Conservation (phyloP, 2,329 filamentous ascomycete genomes). For the Penicillium polonicum region DNA sequence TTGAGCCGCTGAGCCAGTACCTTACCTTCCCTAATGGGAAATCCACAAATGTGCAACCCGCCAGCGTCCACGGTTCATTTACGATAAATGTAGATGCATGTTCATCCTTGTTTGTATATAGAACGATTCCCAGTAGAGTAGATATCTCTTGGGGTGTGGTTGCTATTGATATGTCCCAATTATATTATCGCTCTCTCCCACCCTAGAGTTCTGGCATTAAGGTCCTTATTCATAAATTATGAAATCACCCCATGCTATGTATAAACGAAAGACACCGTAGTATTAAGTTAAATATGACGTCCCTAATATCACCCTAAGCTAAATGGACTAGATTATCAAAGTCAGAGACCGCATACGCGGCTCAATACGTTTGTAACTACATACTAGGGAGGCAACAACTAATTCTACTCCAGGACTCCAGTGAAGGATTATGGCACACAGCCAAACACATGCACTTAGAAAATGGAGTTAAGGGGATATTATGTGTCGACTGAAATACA, state of each 20-base stretch:
- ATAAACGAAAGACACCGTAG: no score
- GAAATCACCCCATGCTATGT: no score
- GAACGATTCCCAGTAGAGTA: neutral
- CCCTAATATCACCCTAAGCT: no score
- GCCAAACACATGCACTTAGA: neutral
- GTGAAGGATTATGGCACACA: neutral
- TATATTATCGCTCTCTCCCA: neutral
- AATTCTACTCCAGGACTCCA: neutral
- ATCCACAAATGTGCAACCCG: neutral
- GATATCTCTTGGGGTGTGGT: neutral
- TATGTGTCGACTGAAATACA: neutral
- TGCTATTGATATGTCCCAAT: neutral
- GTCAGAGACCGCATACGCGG: no score
- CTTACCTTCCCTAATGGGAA: neutral
- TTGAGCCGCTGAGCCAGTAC: neutral
- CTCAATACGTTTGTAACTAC: neutral
- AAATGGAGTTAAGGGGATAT: neutral
- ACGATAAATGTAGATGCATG: neutral
- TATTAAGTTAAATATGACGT: no score
- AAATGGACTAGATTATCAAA: no score
- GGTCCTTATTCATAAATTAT: no score
- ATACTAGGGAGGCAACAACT: neutral
- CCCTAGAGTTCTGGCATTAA: no score
- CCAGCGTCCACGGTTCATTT: neutral
- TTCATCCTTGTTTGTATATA: constrained; percentile 7